These are phyloP conservation scores for Phytophthora litchii DNA, from an alignment of 352 stramenopile species.

Conservation along the genomic window DNA sequence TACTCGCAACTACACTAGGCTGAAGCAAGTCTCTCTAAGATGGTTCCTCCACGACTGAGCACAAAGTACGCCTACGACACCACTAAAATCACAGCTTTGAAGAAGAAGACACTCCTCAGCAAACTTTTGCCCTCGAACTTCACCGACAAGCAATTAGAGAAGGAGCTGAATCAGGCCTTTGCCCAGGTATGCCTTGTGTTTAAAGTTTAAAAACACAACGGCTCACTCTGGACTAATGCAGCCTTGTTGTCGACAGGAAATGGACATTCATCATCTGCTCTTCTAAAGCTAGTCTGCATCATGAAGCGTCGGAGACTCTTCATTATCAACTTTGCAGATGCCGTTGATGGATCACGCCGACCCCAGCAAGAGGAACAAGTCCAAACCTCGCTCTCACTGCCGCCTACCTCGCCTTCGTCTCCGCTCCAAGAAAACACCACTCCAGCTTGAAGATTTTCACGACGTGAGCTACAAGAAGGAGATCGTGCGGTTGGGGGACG, in stretches of 20 bases:
- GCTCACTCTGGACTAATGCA: background rate
- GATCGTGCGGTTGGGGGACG: constrained; percentile 42
- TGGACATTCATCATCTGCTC: constrained; percentile 58
- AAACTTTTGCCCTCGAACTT: constrained; percentile 48
- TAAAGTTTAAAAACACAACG: background rate
- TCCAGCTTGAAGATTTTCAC: constrained; percentile 70
- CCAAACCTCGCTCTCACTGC: constrained; percentile 14
- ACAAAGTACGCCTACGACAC: constrained; percentile 61
- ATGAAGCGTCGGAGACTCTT: constrained; percentile 25
- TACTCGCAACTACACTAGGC: constrained; percentile 13
- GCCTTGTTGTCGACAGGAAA: constrained; percentile 32
- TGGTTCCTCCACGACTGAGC: constrained; percentile 44
- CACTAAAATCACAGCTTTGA: constrained; percentile 44
- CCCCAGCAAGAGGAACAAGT: constrained; percentile 14
- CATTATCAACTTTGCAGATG: background rate
- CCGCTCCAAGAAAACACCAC: constrained; percentile 17
- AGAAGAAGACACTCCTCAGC: constrained; percentile 70
- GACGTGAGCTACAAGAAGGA: constrained; percentile 70
- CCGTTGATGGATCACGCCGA: constrained; percentile 3
- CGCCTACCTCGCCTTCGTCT: constrained; percentile 16
- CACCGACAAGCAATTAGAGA: constrained; percentile 65
- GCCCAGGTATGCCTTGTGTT: constrained; percentile 32
- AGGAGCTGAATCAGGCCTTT: constrained; percentile 71
- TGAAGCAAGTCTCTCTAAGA: constrained; percentile 41
- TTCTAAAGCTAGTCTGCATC: constrained; percentile 29